These are phyloP conservation scores for Mycena venus DNA, from an alignment of 768 basidiomycete genomes.

Conservation along the genomic window DNA sequence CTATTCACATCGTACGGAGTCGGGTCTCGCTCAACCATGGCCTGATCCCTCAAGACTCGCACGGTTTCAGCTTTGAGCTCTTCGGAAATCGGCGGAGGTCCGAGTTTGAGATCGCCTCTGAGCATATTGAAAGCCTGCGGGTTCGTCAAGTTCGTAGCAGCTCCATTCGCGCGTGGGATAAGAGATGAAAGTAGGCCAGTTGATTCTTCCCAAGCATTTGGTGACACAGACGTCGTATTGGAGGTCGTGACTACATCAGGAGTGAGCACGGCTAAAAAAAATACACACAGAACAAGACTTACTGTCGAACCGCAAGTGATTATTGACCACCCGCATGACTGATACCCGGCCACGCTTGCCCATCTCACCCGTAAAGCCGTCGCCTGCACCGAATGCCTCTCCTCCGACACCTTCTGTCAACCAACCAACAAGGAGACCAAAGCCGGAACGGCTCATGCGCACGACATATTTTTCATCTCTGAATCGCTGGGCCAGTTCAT, in stretches of 20 bases:
- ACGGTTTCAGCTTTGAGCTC: conserved; percentile 87
- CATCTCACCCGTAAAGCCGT: conserved; percentile 84
- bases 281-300: conserved; percentile 38
- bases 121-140: conserved; percentile 82
- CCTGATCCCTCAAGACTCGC: conserved; percentile 84
- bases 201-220: conserved; percentile 85
- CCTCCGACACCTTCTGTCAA: conserved; percentile 93
- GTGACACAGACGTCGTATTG: conserved; percentile 72
- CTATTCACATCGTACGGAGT: conserved; percentile 73
- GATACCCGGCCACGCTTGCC: conserved; percentile 90
- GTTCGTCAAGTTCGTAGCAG: conserved; percentile 64
- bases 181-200: conserved; percentile 88
- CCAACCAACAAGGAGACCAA: conserved; percentile 94
- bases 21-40: conserved; percentile 79
- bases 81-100: conserved; percentile 82
- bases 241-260: conserved; percentile 73
- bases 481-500: conserved; percentile 87
- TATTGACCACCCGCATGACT: conserved; percentile 95
- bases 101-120: conserved; percentile 87
- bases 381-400: conserved; percentile 84
- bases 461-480: conserved; percentile 92
- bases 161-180: conserved; percentile 72
- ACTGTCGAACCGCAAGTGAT: conserved; percentile 94
- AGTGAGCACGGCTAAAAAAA: conserved; percentile 36
- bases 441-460: conserved; percentile 91